phyloP scores from a whole-genome alignment of 169 alveolate species.

The Plasmodium berghei region DNA sequence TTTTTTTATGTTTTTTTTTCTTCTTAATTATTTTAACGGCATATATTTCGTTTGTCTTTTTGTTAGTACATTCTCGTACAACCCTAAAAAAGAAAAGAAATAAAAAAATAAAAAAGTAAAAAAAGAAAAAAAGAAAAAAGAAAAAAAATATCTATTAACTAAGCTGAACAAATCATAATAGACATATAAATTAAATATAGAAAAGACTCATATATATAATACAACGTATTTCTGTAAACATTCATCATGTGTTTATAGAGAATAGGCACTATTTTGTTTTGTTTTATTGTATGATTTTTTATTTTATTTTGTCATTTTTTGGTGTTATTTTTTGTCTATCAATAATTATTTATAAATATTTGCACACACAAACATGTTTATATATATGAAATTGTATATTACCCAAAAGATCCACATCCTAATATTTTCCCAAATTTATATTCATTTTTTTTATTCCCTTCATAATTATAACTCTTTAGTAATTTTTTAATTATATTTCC shows the following conservation, averaged over 20 bases:
- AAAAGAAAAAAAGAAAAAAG: neutral
- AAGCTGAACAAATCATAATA: too few relatives aligned
- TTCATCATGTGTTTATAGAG: too few relatives aligned
- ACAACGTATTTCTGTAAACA: too few relatives aligned
- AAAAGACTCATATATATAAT: too few relatives aligned
- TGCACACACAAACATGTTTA: neutral
- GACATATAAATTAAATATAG: too few relatives aligned
- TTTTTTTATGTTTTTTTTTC: conserved; percentile 46
- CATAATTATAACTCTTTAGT: conserved; percentile 26
- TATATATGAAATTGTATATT: neutral
- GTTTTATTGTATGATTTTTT: too few relatives aligned
- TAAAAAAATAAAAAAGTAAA: neutral
- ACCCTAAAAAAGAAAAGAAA: conserved; percentile 8
- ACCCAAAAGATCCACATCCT: conserved; percentile 73
- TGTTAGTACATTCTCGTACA: conserved; percentile 63
- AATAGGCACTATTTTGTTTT: too few relatives aligned
- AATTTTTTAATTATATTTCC: conserved; percentile 49
- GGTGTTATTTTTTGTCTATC: too few relatives aligned
- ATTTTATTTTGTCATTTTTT: too few relatives aligned
- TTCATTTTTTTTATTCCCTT: conserved; percentile 51
- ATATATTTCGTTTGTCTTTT: conserved; percentile 47
- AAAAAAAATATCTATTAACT: neutral
- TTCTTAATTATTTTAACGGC: conserved; percentile 64
- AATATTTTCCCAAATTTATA: conserved; percentile 49
- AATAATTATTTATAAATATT: neutral